Evolutionary conservation across 129 eudicot species (phyloP).

Genomic region (Lonicera japonica): DNA sequence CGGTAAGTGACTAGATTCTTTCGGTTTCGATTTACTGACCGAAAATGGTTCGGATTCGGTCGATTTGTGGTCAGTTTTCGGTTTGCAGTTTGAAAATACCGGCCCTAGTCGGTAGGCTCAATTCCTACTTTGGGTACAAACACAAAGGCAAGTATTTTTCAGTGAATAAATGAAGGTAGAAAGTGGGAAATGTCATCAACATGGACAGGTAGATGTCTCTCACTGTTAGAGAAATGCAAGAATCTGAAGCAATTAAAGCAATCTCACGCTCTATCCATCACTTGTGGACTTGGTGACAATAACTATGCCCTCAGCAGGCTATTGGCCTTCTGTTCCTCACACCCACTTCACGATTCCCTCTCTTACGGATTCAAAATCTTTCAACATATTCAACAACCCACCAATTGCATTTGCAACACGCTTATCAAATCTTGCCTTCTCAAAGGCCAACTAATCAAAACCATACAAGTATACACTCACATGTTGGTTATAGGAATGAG

Average conservation of each 20-base stretch:
- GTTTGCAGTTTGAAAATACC: too few relatives aligned
- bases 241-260: constrained; percentile 47
- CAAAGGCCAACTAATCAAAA: constrained; percentile 22
- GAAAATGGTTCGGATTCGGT: too few relatives aligned
- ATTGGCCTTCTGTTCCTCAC: constrained; percentile 51
- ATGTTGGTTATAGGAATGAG: constrained; percentile 28
- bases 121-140: background rate
- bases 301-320: constrained; percentile 53
- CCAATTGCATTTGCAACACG: constrained; percentile 52
- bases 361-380: constrained; percentile 37
- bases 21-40: too few relatives aligned
- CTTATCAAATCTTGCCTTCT: constrained; percentile 58
- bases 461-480: constrained; percentile 30
- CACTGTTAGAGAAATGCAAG: constrained; percentile 51
- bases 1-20: too few relatives aligned
- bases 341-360: constrained; percentile 33
- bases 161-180: constrained; percentile 11
- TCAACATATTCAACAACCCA: constrained; percentile 34
- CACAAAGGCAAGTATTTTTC: too few relatives aligned
- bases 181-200: constrained; percentile 23
- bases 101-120: background rate
- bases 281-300: constrained; percentile 49
- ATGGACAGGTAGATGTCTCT: constrained; percentile 35
- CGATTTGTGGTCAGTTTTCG: too few relatives aligned
- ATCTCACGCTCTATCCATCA: constrained; percentile 44